These are phyloP conservation scores for Cladosporium colombiae DNA, from an alignment of 2,329 filamentous ascomycete species.

Conservation along the genomic window DNA sequence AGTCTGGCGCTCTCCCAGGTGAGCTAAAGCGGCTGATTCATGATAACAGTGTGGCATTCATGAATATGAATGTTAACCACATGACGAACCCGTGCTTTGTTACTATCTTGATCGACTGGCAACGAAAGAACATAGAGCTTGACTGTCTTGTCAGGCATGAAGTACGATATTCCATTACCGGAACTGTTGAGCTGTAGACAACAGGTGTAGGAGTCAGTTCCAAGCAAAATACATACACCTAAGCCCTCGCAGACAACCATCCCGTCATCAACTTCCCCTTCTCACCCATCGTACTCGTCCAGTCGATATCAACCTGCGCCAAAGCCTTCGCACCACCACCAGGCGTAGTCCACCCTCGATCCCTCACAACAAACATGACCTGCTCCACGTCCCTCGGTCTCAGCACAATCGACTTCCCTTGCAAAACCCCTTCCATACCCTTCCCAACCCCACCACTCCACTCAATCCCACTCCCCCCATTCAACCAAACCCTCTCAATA, in stretches of 20 bases:
- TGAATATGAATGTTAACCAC: too few species aligned
- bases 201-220: not conserved
- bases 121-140: too few species aligned
- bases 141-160: too few species aligned
- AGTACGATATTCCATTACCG: too few species aligned
- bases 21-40: conserved; percentile 37
- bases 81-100: too few species aligned
- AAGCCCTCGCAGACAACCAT: conserved; percentile 48
- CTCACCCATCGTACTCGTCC: conserved; percentile 88
- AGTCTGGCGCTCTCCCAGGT: conserved; percentile 42
- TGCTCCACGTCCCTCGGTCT: conserved; percentile 65
- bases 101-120: too few species aligned
- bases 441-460: conserved; percentile 7
- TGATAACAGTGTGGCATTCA: not conserved
- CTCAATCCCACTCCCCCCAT: conserved; percentile 31
- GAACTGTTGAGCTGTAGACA: too few species aligned
- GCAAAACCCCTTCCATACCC: not conserved
- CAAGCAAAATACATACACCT: not conserved
- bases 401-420: conserved; percentile 45
- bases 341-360: conserved; percentile 45
- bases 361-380: conserved; percentile 63
- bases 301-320: conserved; percentile 81
- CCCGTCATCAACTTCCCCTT: conserved; percentile 84
- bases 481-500: conserved; percentile 60
- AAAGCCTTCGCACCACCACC: conserved; percentile 53